Conservation (phyloP, 2,329 filamentous ascomycete genomes). For the Raffaelea albimanens region DNA sequence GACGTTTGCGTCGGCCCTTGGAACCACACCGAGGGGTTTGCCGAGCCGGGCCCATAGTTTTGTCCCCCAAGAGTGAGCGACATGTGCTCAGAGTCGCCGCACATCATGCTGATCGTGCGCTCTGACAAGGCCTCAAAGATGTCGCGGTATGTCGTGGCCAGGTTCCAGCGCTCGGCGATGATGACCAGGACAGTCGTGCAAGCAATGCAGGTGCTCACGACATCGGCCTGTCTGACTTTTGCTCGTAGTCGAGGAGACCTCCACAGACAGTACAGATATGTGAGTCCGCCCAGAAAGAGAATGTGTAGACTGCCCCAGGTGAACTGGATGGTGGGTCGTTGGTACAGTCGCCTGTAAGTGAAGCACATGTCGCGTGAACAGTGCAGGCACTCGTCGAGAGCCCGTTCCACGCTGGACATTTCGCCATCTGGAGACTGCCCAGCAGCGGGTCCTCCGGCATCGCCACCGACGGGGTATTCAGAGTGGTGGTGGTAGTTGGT, state of each 20-base stretch:
- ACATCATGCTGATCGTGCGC: slow-evolving; percentile 18
- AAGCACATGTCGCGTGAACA: slow-evolving; percentile 22
- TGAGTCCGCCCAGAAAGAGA: slow-evolving; percentile 24
- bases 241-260: slow-evolving; percentile 11
- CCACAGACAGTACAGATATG: slow-evolving; percentile 25
- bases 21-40: too few species aligned
- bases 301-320: slow-evolving; percentile 26
- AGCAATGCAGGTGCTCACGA: slow-evolving; percentile 24
- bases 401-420: slow-evolving; percentile 2
- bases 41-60: too few species aligned
- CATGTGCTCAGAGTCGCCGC: too few species aligned
- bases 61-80: too few species aligned
- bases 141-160: slow-evolving; percentile 22
- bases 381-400: slow-evolving; percentile 11
- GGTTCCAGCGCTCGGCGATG: slow-evolving; percentile 17
- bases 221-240: slow-evolving; percentile 8
- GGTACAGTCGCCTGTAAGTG: slow-evolving; percentile 24
- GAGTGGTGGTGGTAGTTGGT: neutral
- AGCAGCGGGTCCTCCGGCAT: too few species aligned
- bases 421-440: too few species aligned
- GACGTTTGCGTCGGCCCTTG: too few species aligned
- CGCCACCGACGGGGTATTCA: too few species aligned
- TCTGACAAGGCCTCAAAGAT: slow-evolving; percentile 22
- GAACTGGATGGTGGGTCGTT: slow-evolving; percentile 17
- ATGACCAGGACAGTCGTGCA: slow-evolving; percentile 25